phyloP scores from a whole-genome alignment of 2,329 filamentous ascomycete genomes.

The Pseudogymnoascus sp. region DNA sequence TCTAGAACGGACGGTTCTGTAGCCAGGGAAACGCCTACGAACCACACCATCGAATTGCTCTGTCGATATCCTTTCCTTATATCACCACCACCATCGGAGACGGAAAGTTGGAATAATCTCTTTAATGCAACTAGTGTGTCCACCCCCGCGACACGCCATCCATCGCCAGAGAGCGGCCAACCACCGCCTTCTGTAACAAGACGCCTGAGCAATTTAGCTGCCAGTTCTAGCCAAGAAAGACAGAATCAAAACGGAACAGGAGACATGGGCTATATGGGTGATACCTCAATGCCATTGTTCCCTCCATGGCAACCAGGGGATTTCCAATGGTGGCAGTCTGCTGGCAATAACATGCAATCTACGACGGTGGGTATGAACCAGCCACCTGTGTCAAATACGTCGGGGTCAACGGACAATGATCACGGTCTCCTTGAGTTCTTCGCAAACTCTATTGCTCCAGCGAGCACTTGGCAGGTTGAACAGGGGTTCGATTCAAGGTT shows the following conservation, averaged over 20 bases:
- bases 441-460: not conserved
- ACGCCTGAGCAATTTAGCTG: not conserved
- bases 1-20: not conserved
- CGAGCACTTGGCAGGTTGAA: not conserved
- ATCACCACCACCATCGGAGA: not conserved
- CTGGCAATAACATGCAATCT: not conserved
- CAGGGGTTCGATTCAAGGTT: not conserved
- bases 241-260: not conserved
- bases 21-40: not conserved
- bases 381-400: not conserved
- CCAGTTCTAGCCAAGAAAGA: not conserved
- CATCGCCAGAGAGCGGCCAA: not conserved
- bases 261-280: not conserved
- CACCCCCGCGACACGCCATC: not conserved
- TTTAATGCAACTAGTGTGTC: conserved; percentile 11
- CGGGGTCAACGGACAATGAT: not conserved
- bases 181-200: not conserved
- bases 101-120: conserved; percentile 8
- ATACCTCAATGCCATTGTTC: not conserved
- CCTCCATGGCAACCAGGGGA: not conserved
- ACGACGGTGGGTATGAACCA: not conserved
- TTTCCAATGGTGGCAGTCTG: not conserved
- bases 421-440: not conserved
- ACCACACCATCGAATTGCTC: not conserved
- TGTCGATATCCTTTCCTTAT: conserved; percentile 11